Conservation (phyloP, 2,329 filamentous ascomycete species). For the Stagonosporopsis vannaccii region DNA sequence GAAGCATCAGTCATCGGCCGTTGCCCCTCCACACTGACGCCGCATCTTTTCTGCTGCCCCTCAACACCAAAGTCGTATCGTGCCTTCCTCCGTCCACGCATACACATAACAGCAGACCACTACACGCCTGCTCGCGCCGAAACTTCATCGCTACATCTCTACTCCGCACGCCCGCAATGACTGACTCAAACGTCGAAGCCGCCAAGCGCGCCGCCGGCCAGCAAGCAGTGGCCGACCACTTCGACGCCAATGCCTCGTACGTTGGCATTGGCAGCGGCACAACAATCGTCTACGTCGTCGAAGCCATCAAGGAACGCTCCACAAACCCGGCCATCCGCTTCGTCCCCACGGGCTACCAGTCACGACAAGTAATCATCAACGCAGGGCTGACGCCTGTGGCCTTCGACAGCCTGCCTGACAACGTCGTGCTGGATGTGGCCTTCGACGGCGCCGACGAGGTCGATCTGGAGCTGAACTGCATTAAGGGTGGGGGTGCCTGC, state of each 20-base stretch:
- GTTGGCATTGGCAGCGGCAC: constrained; percentile 84
- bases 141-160: constrained; percentile 15
- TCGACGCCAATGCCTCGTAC: constrained; percentile 67
- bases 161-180: constrained; percentile 30
- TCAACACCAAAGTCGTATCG: constrained; percentile 15
- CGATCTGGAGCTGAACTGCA: constrained; percentile 91
- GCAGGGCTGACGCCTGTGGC: constrained; percentile 79
- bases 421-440: constrained; percentile 77
- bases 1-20: constrained; percentile 40
- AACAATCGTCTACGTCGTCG: constrained; percentile 84
- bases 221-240: constrained; percentile 75
- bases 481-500: constrained; percentile 98
- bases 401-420: constrained; percentile 75
- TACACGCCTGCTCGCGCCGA: neutral
- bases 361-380: constrained; percentile 81
- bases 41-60: constrained; percentile 6
- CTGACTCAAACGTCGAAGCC: constrained; percentile 62
- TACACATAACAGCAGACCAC: neutral
- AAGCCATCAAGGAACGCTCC: constrained; percentile 67
- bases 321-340: constrained; percentile 72
- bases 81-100: neutral
- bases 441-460: constrained; percentile 99
- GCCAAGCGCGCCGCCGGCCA: constrained; percentile 79
- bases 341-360: constrained; percentile 91
- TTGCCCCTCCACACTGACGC: constrained; percentile 29